These are phyloP conservation scores for Serendipita vermifera DNA, from an alignment of 768 basidiomycete genomes.

Conservation along the genomic window DNA sequence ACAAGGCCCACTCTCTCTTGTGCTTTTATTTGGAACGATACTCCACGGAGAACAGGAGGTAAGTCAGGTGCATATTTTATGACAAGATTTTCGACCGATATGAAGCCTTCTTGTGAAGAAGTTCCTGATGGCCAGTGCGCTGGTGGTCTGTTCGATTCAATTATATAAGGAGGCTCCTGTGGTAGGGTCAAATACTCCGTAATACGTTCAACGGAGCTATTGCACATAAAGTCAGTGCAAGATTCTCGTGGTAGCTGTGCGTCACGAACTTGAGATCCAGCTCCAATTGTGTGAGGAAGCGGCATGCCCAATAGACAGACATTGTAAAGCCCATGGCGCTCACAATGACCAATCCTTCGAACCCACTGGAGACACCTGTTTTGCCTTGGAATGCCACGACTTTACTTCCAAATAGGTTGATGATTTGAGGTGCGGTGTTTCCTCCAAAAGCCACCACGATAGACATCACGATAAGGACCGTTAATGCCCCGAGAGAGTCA, in stretches of 20 bases:
- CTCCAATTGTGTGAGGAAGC: conserved; percentile 44
- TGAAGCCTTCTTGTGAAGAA: conserved; percentile 34
- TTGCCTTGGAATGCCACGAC: conserved; percentile 40
- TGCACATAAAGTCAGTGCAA: conserved; percentile 6
- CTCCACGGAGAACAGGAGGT: conserved; percentile 60
- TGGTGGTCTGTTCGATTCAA: conserved; percentile 63
- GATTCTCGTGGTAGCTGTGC: too few relatives aligned
- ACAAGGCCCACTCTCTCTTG: conserved; percentile 67
- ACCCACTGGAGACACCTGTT: conserved; percentile 23
- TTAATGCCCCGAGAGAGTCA: conserved; percentile 59
- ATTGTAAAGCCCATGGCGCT: conserved; percentile 13
- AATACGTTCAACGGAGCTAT: conserved; percentile 77
- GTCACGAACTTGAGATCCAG: conserved; percentile 56
- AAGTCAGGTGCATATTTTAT: conserved; percentile 71
- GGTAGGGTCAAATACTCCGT: conserved; percentile 85
- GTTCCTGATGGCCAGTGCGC: conserved; percentile 86
- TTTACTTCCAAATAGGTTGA: conserved; percentile 21
- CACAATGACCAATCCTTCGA: conserved; percentile 16
- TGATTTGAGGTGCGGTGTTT: conserved; percentile 25
- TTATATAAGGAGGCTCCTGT: conserved; percentile 67
- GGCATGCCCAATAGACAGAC: conserved; percentile 36
- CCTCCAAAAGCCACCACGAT: conserved; percentile 51
- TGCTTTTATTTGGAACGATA: conserved; percentile 60
- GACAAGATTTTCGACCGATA: conserved; percentile 61
- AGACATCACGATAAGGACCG: conserved; percentile 55